Conservation (phyloP, 192 early-diverging fungal species). For the Coemansia sp. region DNA sequence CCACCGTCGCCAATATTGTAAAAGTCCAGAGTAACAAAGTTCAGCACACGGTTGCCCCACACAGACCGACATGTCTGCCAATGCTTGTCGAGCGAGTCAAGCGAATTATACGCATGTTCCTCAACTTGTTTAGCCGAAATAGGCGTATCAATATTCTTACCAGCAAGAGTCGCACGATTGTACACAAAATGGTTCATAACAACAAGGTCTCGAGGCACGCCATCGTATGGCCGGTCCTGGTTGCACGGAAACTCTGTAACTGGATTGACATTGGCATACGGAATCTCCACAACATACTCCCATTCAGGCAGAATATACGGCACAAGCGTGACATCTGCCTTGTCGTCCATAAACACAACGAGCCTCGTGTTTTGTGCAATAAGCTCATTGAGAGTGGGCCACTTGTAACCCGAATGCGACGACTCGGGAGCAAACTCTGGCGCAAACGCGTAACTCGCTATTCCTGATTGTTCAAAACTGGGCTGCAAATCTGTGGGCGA, state of each 20-base stretch:
- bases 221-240: conserved; percentile 41
- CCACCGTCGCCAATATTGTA: conserved; percentile 36
- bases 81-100: conserved; percentile 28
- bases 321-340: conserved; percentile 59
- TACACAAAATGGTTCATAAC: conserved; percentile 55
- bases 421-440: conserved; percentile 6
- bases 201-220: conserved; percentile 30
- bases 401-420: conserved; percentile 38
- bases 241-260: conserved; percentile 39
- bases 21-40: conserved; percentile 50
- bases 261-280: conserved; percentile 39
- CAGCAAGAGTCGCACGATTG: conserved; percentile 26
- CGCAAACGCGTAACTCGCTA: conserved; percentile 51
- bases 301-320: conserved; percentile 50
- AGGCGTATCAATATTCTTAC: conserved; percentile 36
- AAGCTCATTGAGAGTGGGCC: conserved; percentile 70
- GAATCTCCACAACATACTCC: conserved; percentile 48
- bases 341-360: conserved; percentile 65
- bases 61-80: conserved; percentile 20
- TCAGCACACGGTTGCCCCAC: conserved; percentile 34
- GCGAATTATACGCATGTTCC: conserved; percentile 29
- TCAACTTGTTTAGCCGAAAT: conserved; percentile 14
- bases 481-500: conserved; percentile 50
- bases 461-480: conserved; percentile 55
- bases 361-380: conserved; percentile 64